Conservation (phyloP, 176 grass and related monocot species). For the Paspalum vaginatum region DNA sequence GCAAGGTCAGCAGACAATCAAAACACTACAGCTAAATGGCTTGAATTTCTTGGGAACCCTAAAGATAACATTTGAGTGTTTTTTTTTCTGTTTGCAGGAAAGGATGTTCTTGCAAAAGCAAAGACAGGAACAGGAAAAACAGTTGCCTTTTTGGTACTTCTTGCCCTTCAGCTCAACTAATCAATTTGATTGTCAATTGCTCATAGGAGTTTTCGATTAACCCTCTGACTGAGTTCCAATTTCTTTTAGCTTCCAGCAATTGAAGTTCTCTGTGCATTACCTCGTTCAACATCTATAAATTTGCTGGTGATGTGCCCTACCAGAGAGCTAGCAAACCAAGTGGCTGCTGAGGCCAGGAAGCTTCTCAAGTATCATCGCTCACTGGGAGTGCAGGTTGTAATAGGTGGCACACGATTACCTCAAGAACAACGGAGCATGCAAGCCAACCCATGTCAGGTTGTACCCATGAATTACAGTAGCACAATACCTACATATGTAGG, state of each 20-base stretch:
- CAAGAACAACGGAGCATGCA: constrained; percentile 81
- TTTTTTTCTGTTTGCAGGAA: constrained; percentile 58
- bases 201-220: constrained; percentile 27
- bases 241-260: constrained; percentile 88
- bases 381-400: constrained; percentile 83
- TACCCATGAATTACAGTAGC: constrained; percentile 28
- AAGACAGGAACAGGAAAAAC: constrained; percentile 99
- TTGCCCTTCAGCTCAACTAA: constrained; percentile 21
- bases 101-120: constrained; percentile 98
- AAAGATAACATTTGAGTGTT: constrained; percentile 10
- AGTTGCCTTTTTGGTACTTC: constrained; percentile 92
- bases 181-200: constrained; percentile 24
- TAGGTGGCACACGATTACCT: constrained; percentile 77
- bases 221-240: constrained; percentile 39
- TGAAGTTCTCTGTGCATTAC: constrained; percentile 77
- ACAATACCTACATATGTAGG: constrained; percentile 21
- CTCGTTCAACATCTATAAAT: constrained; percentile 76
- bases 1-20: constrained; percentile 39
- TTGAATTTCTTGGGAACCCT: not conserved
- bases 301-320: constrained; percentile 85
- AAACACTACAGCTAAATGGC: not conserved
- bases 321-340: constrained; percentile 90
- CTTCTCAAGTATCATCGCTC: constrained; percentile 87
- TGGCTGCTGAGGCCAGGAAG: constrained; percentile 83
- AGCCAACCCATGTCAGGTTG: constrained; percentile 83